Evolutionary conservation across 2,329 filamentous ascomycete genomes (phyloP), one percentile per base, ranked within the genome.

Genomic region (Sodiomyces alkalinus): DNA sequence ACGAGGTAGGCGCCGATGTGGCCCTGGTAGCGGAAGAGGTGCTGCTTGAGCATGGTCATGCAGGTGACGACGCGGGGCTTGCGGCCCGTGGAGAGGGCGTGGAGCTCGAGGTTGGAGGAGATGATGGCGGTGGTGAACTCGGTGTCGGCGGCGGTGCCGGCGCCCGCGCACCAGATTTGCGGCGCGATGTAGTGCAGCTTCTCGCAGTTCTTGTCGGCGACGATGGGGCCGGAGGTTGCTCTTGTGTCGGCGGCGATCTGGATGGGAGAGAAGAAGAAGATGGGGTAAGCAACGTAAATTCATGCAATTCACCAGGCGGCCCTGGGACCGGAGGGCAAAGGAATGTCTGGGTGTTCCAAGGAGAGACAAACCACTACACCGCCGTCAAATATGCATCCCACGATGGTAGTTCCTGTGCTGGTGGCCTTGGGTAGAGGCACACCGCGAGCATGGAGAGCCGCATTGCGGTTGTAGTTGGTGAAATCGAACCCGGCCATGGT

Each of bases 161-260:
- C 92, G 44, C 90, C 90, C 7, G 90, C 90, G 60, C 90, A 98
- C 90, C 90, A 98, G 59, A 98, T 98, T 58, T 94, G 85, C 34
- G 90, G 87, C 23, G 90, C 70, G 55, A 98, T 98, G 68, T 92
- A 98, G 64, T 98, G 90, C 40, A 98, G 76, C 66, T 98, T 98
- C 64, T 98, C 87, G 66, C 90, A 96, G 71, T 98, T 98, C 82
- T 98, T 98, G 73, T 98, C 90, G 58, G 92, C 92, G 44, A 98
- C 90, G 58, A 98, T 98, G 42, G 90, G 86, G 19, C 90, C 90
- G 40, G 81, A 92, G 26, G 90, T 98, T 39, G 90, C 90, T 71
- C 90, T 75, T 41, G 90, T 98, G 61, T 98, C 90, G 62, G 90
- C 90, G 39, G 90, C 90, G 57, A 98, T 96, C 80, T 86, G 19